Evolutionary conservation across 2,329 filamentous ascomycete genomes (phyloP), one percentile per base, ranked within the genome.

Genomic region (Beauveria rudraprayagi): DNA sequence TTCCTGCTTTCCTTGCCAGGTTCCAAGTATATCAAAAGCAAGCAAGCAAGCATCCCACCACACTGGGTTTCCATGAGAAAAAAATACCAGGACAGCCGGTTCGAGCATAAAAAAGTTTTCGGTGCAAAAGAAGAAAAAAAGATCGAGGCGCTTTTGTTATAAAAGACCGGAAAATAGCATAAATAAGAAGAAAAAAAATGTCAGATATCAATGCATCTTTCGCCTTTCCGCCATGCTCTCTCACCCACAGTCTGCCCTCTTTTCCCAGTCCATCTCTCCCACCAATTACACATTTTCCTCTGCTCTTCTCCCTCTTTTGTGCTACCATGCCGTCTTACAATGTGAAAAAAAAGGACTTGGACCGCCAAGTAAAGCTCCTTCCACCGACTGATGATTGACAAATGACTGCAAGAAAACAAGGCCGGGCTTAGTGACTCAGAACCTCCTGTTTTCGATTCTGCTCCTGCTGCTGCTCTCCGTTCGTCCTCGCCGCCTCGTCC

Each of bases 401-500:
- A 16, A 51, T 19, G 2, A 30, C 34, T 55, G 37, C 63, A 60
- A 60, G 60, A 6, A 24, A 24, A 26, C 19, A 19, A 56, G 11
- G 10, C n/a, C 37, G 11, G 9, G 44, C 55, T 52, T 37, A 63
- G 54, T 66, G 66, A 56, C 64, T 65, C 52, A 66, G 50, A 65
- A 66, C 63, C 56, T 69, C 64, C 61, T 66, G 63, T 61, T 66
- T 65, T 63, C 54, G 66, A 59, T 19, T 62, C 52, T 60, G 53
- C n/a, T 56, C 54, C 34, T 51, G 54, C 34, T 51, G 54, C 30
- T 51, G 54, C 30, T 62, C 60, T 46, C 60, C 60, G 19, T 55
- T 58, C 8, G 51, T 53, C 54, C 47, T 50, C 34, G 53, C 46
- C 41, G 26, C 77, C 63, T 80, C 79, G 55, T 81, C 80, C 60